Base-by-base conservation (phyloP, 2,329 filamentous ascomycete genomes). In the Diplodia corticola region DNA sequence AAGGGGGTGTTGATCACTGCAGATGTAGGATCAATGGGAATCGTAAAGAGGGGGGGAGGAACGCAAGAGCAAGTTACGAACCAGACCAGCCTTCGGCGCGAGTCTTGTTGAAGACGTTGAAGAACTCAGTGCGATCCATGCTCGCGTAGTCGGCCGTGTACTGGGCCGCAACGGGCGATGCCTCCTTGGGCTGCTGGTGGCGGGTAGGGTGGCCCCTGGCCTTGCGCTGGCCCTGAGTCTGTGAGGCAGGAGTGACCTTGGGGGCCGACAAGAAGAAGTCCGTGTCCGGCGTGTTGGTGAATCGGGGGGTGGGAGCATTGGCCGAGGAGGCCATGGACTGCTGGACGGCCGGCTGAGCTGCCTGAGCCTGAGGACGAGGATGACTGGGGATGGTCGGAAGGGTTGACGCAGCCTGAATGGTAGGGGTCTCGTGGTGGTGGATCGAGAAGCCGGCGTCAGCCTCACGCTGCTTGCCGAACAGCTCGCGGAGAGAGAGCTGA, bases 401-500 rank as follows among this genome's bases (percentile, higher is more conserved):
- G 3, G 26, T 17, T 5, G 26, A 35, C 10, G 57, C 26, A 26
- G 24, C 37, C 7, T 37, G 57, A 17, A 15, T 28, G 9, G n/a
- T 6, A 28, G 49, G 59, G 15, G 59, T 22, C 20, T 59, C 71
- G 60, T 74, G 77, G 71, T 85, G 83, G 57, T 80, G 79, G 15
- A 84, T 77, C 71, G 80, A 84, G 77, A 81, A 84, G 12, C 73
- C 82, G 63, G 83, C 80, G 69, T 85, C 84, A 60, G 82, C 79
- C 30, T 80, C 80, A 53, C 82, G 79, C 70, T 86, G 83, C 71
- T 85, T 82, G 5, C 83, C 83, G 70, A 86, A 86, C 1, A 86
- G 73, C 69, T 86, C 82, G 65, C 83, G 80, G 9, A 86, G 73
- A 17, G 80, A 84, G 26, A 85, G 75, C 72, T 83, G 83, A 51